A percentile compares a stretch with the other conserved stretches of the same genome.
These are phyloP conservation scores for Psilocybe cubensis DNA, from an alignment of 768 basidiomycete genomes.

Conservation along the genomic window DNA sequence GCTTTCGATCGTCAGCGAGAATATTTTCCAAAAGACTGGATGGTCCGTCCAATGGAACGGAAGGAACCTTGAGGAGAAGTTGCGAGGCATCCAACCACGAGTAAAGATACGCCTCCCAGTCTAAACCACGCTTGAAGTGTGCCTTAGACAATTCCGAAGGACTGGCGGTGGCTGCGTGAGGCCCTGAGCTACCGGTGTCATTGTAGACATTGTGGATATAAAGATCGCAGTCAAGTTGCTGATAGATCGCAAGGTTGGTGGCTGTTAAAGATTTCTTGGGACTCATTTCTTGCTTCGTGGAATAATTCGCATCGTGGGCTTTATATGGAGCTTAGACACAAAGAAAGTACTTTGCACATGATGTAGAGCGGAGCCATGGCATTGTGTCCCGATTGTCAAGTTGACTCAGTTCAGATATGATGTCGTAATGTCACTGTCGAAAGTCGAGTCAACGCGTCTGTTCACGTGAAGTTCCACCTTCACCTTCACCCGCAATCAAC, in stretches of 20 bases:
- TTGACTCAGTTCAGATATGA: background rate
- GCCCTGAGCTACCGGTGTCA: constrained; percentile 7
- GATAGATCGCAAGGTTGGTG: constrained; percentile 48
- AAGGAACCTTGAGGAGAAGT: constrained; percentile 44
- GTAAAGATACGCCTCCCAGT: constrained; percentile 49
- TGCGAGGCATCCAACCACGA: constrained; percentile 43
- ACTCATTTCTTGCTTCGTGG: constrained; percentile 22
- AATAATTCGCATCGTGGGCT: background rate
- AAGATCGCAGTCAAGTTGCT: constrained; percentile 50
- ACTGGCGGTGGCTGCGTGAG: constrained; percentile 7
- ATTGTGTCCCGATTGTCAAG: background rate
- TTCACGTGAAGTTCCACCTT: background rate
- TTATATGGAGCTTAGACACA: constrained; percentile 11
- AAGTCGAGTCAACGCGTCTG: background rate
- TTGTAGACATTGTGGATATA: constrained; percentile 47
- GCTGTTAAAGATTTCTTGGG: constrained; percentile 42
- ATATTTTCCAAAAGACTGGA: constrained; percentile 42
- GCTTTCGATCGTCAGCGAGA: constrained; percentile 42
- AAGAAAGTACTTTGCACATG: background rate
- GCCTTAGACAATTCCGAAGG: constrained; percentile 38
- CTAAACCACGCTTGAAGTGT: constrained; percentile 44
- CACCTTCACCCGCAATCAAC: background rate
- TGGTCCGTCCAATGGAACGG: constrained; percentile 36
- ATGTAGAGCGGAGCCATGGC: constrained; percentile 1
- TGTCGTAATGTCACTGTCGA: background rate